These are phyloP conservation scores for Zanthoxylum bungeanum DNA, from an alignment of 345 rosid species.

Conservation along the genomic window DNA sequence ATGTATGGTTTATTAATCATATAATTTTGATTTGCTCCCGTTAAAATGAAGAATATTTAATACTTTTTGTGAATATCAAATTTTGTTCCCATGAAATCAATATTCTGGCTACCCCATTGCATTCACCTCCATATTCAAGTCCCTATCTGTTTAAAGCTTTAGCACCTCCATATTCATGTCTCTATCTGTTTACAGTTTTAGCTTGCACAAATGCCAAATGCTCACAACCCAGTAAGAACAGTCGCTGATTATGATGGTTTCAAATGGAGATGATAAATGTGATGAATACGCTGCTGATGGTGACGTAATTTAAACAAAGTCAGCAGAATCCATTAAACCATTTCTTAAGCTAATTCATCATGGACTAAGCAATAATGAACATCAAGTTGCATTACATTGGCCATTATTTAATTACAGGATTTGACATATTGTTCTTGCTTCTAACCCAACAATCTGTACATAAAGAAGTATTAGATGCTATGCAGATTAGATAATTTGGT, in stretches of 20 bases:
- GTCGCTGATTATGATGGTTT: not conserved
- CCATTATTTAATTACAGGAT: not conserved
- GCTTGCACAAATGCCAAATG: not conserved
- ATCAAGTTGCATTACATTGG: not conserved
- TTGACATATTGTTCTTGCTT: constrained; percentile 21
- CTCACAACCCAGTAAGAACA: not conserved
- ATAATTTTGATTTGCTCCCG: too few relatives aligned
- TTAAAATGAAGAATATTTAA: too few relatives aligned
- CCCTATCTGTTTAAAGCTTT: not conserved
- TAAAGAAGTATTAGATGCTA: constrained; percentile 19
- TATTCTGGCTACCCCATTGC: not conserved
- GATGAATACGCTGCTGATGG: not conserved
- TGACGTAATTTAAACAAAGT: not conserved
- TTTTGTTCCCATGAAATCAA: too few relatives aligned
- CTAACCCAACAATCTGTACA: not conserved
- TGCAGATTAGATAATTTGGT: not conserved
- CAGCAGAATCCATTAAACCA: not conserved
- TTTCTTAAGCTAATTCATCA: not conserved
- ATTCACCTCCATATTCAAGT: not conserved
- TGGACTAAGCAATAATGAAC: not conserved
- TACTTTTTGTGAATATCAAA: too few relatives aligned
- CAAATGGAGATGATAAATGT: not conserved
- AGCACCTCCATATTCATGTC: not conserved
- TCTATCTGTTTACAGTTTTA: too few relatives aligned
- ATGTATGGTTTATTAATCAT: too few relatives aligned